A percentile compares a stretch with the other conserved stretches of the same genome.
These are phyloP conservation scores for Arthroderma sp. DNA, from an alignment of 2,329 filamentous ascomycete genomes.

Conservation along the genomic window DNA sequence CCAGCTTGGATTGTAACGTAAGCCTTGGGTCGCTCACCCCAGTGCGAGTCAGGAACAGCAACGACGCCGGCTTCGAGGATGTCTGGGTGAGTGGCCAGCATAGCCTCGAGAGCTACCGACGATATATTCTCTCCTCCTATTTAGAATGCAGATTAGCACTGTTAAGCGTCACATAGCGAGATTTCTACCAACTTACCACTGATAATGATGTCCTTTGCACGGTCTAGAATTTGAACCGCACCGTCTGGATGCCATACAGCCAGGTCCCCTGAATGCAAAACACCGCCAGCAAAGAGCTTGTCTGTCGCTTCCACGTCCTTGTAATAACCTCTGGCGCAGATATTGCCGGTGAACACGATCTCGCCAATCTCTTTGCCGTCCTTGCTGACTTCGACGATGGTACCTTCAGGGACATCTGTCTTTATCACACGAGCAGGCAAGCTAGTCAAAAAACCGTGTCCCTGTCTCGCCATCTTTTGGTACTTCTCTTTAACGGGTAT, in stretches of 20 bases:
- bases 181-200: constrained; percentile 56
- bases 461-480: constrained; percentile 81
- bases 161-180: too few relatives aligned
- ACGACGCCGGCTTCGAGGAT: constrained; percentile 88
- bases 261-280: constrained; percentile 77
- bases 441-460: constrained; percentile 77
- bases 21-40: constrained; percentile 93
- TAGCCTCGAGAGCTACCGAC: constrained; percentile 78
- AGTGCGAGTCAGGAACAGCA: constrained; percentile 73
- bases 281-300: constrained; percentile 79
- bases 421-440: constrained; percentile 74
- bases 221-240: constrained; percentile 79
- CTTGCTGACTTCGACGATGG: constrained; percentile 53
- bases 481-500: constrained; percentile 68
- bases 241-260: constrained; percentile 90
- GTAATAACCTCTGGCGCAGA: constrained; percentile 83
- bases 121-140: constrained; percentile 92
- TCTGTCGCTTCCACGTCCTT: constrained; percentile 76
- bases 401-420: constrained; percentile 56
- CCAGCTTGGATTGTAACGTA: constrained; percentile 70
- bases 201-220: constrained; percentile 97
- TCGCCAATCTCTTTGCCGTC: constrained; percentile 69
- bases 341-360: constrained; percentile 81
- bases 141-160: neutral
- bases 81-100: constrained; percentile 77